Conservation (phyloP, 306 rosid species). For the Malus asiatica region DNA sequence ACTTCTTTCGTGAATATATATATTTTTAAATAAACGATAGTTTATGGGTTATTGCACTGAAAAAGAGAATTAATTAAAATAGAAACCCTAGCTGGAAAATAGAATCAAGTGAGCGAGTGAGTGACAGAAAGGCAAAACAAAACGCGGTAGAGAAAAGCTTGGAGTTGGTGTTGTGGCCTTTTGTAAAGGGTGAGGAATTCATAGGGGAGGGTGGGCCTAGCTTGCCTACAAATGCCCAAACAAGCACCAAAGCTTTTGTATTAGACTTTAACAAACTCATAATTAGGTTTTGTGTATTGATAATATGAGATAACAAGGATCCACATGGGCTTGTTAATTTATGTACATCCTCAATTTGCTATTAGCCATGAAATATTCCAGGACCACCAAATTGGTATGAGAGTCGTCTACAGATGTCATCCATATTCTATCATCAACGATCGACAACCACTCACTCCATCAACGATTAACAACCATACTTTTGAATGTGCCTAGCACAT, state of each 20-base stretch:
- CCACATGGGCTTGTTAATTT: not conserved
- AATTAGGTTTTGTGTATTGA: slow-evolving; percentile 9
- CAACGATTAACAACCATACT: not conserved
- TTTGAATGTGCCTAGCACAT: not conserved
- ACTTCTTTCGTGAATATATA: no score
- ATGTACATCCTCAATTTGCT: not conserved
- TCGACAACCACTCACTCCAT: not conserved
- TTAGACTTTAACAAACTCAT: slow-evolving; percentile 25
- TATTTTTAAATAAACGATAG: no score
- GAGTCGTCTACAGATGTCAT: slow-evolving; percentile 16
- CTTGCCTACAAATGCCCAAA: slow-evolving; percentile 15
- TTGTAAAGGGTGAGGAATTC: not conserved
- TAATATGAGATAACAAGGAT: not conserved
- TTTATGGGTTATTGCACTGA: not conserved
- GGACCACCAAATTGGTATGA: slow-evolving; percentile 20
- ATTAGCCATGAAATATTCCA: not conserved
- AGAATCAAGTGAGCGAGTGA: not conserved
- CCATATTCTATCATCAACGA: not conserved
- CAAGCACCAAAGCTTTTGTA: slow-evolving; percentile 2
- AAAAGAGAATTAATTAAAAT: no score
- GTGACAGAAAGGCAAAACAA: slow-evolving; percentile 8
- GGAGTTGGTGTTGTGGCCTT: not conserved
- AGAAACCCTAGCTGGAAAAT: not conserved
- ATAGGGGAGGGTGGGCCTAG: slow-evolving; percentile 11
- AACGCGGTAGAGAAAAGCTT: not conserved